phyloP scores from a whole-genome alignment of 345 rosid genomes.

The Arabidopsis thaliana region DNA sequence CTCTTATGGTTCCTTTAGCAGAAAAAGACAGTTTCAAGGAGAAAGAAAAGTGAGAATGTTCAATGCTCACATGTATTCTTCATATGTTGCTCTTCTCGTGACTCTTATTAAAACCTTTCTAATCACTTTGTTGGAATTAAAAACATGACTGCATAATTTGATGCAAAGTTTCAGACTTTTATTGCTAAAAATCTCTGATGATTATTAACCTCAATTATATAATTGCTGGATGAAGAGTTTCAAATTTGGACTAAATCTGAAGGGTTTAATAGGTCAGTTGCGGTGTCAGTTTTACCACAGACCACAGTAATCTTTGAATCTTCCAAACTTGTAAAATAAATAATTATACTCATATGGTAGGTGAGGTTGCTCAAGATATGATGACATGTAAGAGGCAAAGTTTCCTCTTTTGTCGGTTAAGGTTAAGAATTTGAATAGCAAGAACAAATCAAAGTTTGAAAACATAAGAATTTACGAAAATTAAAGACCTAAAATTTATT shows the following conservation, averaged over 20 bases:
- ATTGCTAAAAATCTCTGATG: background rate
- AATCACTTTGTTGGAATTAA: slow-evolving; percentile 3
- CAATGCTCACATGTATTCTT: background rate
- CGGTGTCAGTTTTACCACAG: background rate
- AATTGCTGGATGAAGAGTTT: background rate
- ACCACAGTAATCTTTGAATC: background rate
- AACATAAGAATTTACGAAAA: background rate
- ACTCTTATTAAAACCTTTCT: background rate
- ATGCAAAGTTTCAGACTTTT: background rate
- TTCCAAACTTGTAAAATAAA: background rate
- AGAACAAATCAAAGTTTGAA: background rate
- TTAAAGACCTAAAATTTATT: background rate
- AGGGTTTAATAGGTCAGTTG: background rate
- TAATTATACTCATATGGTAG: background rate
- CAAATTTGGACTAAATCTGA: background rate
- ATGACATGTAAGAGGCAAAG: slow-evolving; percentile 45
- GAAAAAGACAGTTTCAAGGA: slow-evolving; percentile 33
- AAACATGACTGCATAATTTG: background rate
- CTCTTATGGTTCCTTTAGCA: slow-evolving; percentile 63
- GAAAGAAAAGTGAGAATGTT: slow-evolving; percentile 19
- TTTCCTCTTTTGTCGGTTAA: background rate
- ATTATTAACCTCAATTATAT: background rate
- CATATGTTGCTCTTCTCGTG: slow-evolving; percentile 29
- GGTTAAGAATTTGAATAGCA: background rate
- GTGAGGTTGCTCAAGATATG: background rate